phyloP scores from a whole-genome alignment of 208 protist species.

The Entamoeba invadens region DNA sequence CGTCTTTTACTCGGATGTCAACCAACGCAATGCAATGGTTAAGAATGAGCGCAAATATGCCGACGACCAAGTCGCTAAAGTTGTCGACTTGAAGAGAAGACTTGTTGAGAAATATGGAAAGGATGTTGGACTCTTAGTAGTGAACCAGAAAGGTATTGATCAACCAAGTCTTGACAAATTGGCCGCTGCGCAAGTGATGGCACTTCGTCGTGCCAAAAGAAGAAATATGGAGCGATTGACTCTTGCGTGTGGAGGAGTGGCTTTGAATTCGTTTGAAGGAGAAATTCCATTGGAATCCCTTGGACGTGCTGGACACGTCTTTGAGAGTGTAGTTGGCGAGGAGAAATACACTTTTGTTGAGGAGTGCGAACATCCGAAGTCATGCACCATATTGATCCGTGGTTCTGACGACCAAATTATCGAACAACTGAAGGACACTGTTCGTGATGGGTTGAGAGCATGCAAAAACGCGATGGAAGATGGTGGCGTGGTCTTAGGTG shows the following conservation, averaged over 20 bases:
- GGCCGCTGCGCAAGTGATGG: conserved; percentile 89
- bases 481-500: conserved; percentile 74
- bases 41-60: conserved; percentile 75
- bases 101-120: conserved; percentile 62
- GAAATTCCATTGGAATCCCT: conserved; percentile 62
- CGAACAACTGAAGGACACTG: conserved; percentile 91
- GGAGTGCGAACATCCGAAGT: conserved; percentile 70
- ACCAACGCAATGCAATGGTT: conserved; percentile 84
- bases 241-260: conserved; percentile 65
- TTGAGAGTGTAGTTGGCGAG: conserved; percentile 85
- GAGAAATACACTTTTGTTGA: conserved; percentile 99
- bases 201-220: conserved; percentile 88
- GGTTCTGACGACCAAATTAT: conserved; percentile 93
- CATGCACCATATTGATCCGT: conserved; percentile 87
- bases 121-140: conserved; percentile 76
- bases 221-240: conserved; percentile 95
- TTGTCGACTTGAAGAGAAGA: conserved; percentile 92
- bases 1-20: conserved; percentile 86
- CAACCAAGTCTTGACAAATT: conserved; percentile 95
- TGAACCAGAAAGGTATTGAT: conserved; percentile 99
- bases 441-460: conserved; percentile 91
- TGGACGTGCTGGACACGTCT: conserved; percentile 82
- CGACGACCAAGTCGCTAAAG: conserved; percentile 79
- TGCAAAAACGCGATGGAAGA: conserved; percentile 94
- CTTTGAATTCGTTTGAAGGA: conserved; percentile 91